phyloP scores from a whole-genome alignment of 1,284 basidiomycete species.

The Sanghuangporus weigelae region DNA sequence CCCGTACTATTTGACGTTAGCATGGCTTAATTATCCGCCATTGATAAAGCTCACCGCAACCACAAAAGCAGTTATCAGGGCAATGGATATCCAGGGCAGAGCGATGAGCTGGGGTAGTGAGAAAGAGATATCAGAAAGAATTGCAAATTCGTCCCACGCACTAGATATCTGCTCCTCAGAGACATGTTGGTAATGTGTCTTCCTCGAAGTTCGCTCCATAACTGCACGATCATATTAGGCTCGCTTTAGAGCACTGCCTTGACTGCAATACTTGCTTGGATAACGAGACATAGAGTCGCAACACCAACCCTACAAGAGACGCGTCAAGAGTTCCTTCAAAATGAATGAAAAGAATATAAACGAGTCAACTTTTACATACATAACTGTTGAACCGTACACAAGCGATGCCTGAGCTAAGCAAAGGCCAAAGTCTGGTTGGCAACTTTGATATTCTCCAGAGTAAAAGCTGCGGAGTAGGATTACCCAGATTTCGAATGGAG shows the following conservation, averaged over 20 bases:
- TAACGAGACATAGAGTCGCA: background rate
- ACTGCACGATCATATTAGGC: background rate
- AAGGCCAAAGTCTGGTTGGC: slow-evolving; percentile 5
- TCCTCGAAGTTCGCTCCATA: background rate
- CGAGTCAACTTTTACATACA: background rate
- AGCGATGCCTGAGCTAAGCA: slow-evolving; percentile 14
- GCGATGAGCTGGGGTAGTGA: slow-evolving; percentile 9
- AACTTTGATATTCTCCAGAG: background rate
- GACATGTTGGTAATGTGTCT: background rate
- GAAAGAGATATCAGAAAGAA: background rate
- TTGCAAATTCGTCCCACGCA: background rate
- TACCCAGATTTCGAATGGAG: too few relatives aligned
- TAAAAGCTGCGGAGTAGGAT: slow-evolving; percentile 5
- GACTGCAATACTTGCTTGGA: background rate
- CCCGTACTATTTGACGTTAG: background rate
- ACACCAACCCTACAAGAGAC: background rate
- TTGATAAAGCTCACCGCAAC: background rate
- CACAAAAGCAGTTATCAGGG: background rate
- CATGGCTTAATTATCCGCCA: background rate
- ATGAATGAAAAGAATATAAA: background rate
- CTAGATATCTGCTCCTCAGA: background rate
- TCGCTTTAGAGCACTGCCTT: background rate
- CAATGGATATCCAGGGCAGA: slow-evolving; percentile 5
- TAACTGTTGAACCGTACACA: slow-evolving; percentile 10
- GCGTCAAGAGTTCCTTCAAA: background rate